phyloP scores from a whole-genome alignment of 495 filamentous ascomycete species.

The Immersiella caudata region DNA sequence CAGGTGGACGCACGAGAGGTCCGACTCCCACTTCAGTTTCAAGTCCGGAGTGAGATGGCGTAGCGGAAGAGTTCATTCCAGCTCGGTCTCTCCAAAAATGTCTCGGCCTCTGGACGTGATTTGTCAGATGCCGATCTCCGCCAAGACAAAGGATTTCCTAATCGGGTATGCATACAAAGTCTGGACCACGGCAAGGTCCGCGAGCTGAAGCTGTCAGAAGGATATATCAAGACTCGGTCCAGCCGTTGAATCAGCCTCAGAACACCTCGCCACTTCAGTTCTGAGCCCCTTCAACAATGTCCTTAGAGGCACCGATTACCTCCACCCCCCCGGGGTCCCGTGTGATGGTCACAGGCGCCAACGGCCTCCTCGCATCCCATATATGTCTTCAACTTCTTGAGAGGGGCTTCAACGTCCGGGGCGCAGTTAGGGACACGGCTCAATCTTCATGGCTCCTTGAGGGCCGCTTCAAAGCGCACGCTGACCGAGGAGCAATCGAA shows the following conservation, averaged over 20 bases:
- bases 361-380: constrained; percentile 55
- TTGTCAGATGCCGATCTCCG: constrained; percentile 10
- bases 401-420: constrained; percentile 52
- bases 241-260: too few relatives aligned
- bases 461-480: constrained; percentile 39
- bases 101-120: neutral
- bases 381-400: constrained; percentile 48
- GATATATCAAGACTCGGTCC: too few relatives aligned
- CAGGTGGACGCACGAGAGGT: neutral
- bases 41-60: neutral
- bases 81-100: too few relatives aligned
- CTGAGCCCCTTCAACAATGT: too few relatives aligned
- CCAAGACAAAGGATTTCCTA: constrained; percentile 14
- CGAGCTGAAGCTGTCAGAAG: too few relatives aligned
- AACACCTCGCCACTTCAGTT: too few relatives aligned
- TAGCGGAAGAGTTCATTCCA: neutral
- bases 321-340: constrained; percentile 23
- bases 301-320: neutral
- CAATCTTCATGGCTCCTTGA: constrained; percentile 48
- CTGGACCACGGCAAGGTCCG: neutral
- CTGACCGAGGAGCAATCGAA: constrained; percentile 42
- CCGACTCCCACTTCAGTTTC: too few relatives aligned
- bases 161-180: neutral
- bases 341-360: constrained; percentile 55
- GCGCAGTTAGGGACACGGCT: constrained; percentile 44